These are phyloP conservation scores for Chaetomiaceae sp. DNA, from an alignment of 2,329 filamentous ascomycete species.

Conservation along the genomic window DNA sequence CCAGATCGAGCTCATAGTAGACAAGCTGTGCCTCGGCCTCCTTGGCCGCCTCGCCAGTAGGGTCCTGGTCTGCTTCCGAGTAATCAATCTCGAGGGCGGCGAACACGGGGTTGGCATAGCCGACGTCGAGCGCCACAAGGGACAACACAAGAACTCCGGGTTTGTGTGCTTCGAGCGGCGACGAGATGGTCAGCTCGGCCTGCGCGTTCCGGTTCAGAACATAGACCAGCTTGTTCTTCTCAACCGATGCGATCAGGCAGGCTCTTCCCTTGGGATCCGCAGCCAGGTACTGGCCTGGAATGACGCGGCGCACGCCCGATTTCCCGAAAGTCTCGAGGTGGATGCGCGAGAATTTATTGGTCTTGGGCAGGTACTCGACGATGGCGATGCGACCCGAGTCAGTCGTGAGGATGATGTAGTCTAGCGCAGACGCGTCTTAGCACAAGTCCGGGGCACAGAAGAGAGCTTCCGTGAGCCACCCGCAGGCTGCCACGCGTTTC, in stretches of 20 bases:
- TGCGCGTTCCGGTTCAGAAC: conserved; percentile 94
- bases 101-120: conserved; percentile 96
- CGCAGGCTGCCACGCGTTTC: conserved; percentile 15
- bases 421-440: conserved; percentile 45
- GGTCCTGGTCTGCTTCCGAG: conserved; percentile 83
- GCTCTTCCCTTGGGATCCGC: conserved; percentile 94
- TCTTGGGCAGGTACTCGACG: conserved; percentile 80
- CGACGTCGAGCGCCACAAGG: conserved; percentile 84
- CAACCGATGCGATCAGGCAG: conserved; percentile 86
- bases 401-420: conserved; percentile 92
- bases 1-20: conserved; percentile 96
- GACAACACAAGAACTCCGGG: conserved; percentile 86
- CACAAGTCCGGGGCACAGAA: conserved; percentile 24
- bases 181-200: conserved; percentile 93
- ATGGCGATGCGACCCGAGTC: conserved; percentile 95
- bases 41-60: conserved; percentile 74
- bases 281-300: conserved; percentile 93
- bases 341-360: conserved; percentile 82
- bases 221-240: conserved; percentile 99
- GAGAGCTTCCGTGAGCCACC: conserved; percentile 13
- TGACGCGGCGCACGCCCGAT: conserved; percentile 85
- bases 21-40: conserved; percentile 87
- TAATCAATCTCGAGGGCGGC: conserved; percentile 94
- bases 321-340: conserved; percentile 98
- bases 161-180: conserved; percentile 92